These are phyloP conservation scores for Boletus mariae DNA, from an alignment of 1,284 basidiomycete genomes.

Conservation along the genomic window DNA sequence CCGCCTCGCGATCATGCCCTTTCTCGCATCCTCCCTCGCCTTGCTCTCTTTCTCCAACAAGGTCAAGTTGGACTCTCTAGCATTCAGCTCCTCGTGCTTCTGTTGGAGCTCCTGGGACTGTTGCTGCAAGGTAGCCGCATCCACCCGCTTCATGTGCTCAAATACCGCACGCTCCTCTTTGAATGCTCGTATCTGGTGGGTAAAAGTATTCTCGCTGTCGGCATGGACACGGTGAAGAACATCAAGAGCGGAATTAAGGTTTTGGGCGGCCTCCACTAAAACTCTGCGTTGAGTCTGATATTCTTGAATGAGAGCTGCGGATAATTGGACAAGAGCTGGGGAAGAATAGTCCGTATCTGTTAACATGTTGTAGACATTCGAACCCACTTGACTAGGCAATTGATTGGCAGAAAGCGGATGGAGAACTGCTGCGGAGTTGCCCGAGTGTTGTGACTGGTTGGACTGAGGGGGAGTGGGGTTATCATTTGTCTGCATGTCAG, in stretches of 20 bases:
- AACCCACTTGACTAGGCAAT: neutral
- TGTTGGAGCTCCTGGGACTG: conserved; percentile 12
- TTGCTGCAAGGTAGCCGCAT: conserved; percentile 10
- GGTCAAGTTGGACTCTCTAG: conserved; percentile 18
- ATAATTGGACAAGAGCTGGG: neutral
- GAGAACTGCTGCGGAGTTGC: neutral
- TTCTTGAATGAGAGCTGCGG: conserved; percentile 10
- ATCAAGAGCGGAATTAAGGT: conserved; percentile 8
- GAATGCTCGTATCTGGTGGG: conserved; percentile 9
- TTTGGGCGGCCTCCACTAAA: conserved; percentile 14
- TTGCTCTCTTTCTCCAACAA: conserved; percentile 25
- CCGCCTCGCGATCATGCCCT: conserved; percentile 15
- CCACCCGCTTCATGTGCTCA: conserved; percentile 14
- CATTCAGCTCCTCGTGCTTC: conserved; percentile 18
- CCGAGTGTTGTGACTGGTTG: conserved; percentile 1
- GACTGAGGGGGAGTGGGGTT: neutral
- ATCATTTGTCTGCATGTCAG: neutral
- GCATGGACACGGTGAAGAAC: conserved; percentile 13
- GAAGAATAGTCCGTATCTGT: neutral
- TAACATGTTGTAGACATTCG: neutral
- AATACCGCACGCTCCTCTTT: conserved; percentile 21
- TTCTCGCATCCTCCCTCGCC: conserved; percentile 27
- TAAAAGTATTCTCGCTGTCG: conserved; percentile 18
- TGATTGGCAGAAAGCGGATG: conserved; percentile 8
- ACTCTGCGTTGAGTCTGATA: conserved; percentile 10